phyloP scores from a whole-genome alignment of 345 rosid species.

The Lagerstroemia speciosa region DNA sequence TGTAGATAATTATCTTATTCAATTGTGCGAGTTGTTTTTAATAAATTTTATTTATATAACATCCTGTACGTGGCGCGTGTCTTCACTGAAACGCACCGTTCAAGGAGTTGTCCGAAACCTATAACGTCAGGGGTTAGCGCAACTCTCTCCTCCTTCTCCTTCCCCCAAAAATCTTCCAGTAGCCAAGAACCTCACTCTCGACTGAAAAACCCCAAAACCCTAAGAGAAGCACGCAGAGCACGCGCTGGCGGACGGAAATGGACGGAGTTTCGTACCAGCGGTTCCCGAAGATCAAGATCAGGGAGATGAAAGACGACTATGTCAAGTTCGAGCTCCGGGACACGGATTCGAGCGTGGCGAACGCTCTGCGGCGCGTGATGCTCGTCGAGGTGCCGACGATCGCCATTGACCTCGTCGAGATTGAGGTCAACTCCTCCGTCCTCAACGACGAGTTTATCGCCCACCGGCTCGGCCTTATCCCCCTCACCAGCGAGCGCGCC shows the following conservation, averaged over 20 bases:
- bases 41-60: too few species aligned
- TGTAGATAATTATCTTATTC: too few species aligned
- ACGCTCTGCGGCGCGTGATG: slow-evolving; percentile 97
- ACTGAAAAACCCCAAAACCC: not conserved
- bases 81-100: not conserved
- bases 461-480: slow-evolving; percentile 88
- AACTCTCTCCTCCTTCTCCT: not conserved
- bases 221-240: not conserved
- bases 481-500: slow-evolving; percentile 80
- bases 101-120: too few species aligned
- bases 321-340: slow-evolving; percentile 88
- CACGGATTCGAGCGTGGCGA: slow-evolving; percentile 82
- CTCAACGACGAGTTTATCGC: slow-evolving; percentile 95
- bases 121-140: too few species aligned
- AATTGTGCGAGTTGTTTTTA: too few species aligned
- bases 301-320: slow-evolving; percentile 74
- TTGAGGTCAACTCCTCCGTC: slow-evolving; percentile 80
- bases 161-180: not conserved
- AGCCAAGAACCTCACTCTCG: not conserved
- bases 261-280: slow-evolving; percentile 78
- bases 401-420: slow-evolving; percentile 93
- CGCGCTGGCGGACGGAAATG: slow-evolving; percentile 24
- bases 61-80: too few species aligned
- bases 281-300: slow-evolving; percentile 69
- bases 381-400: slow-evolving; percentile 93